Evolutionary conservation across 2,329 filamentous ascomycete genomes (phyloP).

Genomic region (Podosphaera fusca): DNA sequence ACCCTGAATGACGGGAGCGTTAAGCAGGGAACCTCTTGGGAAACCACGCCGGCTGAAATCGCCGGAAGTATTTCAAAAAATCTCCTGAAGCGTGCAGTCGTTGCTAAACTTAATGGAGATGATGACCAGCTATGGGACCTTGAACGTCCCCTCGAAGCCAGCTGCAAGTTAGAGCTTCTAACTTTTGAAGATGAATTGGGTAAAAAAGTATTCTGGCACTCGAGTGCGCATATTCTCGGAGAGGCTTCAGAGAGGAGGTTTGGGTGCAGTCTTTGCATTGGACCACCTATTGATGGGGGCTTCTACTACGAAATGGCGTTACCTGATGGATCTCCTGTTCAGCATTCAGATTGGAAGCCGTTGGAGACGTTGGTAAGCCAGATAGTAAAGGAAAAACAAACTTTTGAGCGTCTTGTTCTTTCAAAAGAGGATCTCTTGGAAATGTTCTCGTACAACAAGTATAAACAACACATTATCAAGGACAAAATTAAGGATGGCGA

Average conservation of each 20-base stretch:
- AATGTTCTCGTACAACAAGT: constrained; percentile 96
- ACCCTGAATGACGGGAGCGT: constrained; percentile 50
- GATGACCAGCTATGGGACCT: constrained; percentile 65
- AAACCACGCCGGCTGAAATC: constrained; percentile 68
- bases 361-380: constrained; percentile 59
- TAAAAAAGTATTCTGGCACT: constrained; percentile 96
- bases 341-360: constrained; percentile 58
- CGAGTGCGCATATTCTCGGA: constrained; percentile 83
- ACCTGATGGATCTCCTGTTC: constrained; percentile 45
- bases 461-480: constrained; percentile 94
- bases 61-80: constrained; percentile 64
- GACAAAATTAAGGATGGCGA: constrained; percentile 77
- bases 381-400: constrained; percentile 91
- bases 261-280: constrained; percentile 80
- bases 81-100: constrained; percentile 63
- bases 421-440: constrained; percentile 80
- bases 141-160: constrained; percentile 69
- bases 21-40: constrained; percentile 61
- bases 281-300: constrained; percentile 71
- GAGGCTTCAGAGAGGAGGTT: constrained; percentile 81
- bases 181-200: constrained; percentile 52
- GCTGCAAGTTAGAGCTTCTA: constrained; percentile 64
- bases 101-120: constrained; percentile 61
- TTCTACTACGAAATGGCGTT: constrained; percentile 97
- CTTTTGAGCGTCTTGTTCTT: constrained; percentile 71